Evolutionary conservation across 805 yeast genomes (phyloP).

Genomic region (Blastobotrys peoriensis): DNA sequence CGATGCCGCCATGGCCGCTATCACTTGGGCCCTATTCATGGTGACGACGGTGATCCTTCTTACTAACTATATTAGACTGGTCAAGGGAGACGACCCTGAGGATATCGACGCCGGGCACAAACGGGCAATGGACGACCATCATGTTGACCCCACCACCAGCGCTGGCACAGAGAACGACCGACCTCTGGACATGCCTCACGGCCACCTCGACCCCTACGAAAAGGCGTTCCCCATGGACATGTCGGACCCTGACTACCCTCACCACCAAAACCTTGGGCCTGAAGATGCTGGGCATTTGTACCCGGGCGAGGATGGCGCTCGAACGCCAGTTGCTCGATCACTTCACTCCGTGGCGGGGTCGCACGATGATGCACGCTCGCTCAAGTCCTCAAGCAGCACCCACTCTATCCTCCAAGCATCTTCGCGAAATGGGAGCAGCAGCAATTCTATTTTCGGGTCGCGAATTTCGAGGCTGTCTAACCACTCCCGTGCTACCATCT

Average conservation of each 20-base stretch:
- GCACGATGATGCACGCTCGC: background rate
- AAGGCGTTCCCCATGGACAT: background rate
- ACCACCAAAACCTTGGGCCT: background rate
- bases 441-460: background rate
- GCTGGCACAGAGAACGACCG: background rate
- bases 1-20: constrained; percentile 16
- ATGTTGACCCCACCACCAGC: background rate
- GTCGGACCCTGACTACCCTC: background rate
- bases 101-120: background rate
- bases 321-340: background rate
- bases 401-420: background rate
- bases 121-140: background rate
- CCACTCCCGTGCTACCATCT: background rate
- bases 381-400: background rate
- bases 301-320: background rate
- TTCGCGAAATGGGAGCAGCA: background rate
- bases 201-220: background rate
- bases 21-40: constrained; percentile 12
- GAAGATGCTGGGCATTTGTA: background rate
- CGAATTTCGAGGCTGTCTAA: background rate
- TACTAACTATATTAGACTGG: background rate
- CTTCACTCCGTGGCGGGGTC: background rate
- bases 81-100: background rate
- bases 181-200: background rate
- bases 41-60: constrained; percentile 6